Percentiles rank a stretch among this genome's conserved stretches.
Conservation (phyloP, 2,329 filamentous ascomycete species). For the Stagonosporopsis tanaceti region DNA sequence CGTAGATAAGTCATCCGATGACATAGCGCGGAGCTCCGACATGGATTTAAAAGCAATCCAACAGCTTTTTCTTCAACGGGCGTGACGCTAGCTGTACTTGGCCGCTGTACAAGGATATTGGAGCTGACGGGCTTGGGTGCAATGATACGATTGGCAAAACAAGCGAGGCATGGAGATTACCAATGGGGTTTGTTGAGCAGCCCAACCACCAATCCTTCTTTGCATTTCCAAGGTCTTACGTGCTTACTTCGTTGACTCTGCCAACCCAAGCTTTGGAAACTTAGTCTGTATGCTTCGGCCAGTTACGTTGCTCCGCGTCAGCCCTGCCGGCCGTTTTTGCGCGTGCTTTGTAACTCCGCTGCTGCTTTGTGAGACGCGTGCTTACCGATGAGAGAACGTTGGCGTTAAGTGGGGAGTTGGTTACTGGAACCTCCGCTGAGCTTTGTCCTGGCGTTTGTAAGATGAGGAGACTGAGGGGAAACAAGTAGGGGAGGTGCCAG, state of each 20-base stretch:
- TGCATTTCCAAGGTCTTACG: slow-evolving; percentile 1
- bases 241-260: neutral
- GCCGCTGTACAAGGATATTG: neutral
- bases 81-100: neutral
- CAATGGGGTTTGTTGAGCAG: slow-evolving; percentile 10
- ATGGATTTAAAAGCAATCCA: slow-evolving; percentile 14
- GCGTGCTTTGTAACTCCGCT: slow-evolving; percentile 14
- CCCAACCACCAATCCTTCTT: neutral
- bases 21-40: slow-evolving; percentile 3
- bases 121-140: neutral
- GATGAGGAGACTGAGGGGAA: neutral
- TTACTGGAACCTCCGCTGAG: neutral
- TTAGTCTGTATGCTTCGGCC: neutral
- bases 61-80: neutral
- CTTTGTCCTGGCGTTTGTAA: neutral
- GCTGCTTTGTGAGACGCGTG: slow-evolving; percentile 15
- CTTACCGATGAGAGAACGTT: slow-evolving; percentile 9
- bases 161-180: slow-evolving; percentile 1
- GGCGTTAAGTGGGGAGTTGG: neutral
- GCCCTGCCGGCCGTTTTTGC: neutral
- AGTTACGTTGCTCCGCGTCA: neutral
- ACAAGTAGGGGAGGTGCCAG: slow-evolving; percentile 3
- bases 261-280: neutral
- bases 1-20: neutral
- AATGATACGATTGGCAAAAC: neutral